Evolutionary conservation across 148 eudicot genomes (phyloP).

Genomic region (Fagopyrum esculentum): DNA sequence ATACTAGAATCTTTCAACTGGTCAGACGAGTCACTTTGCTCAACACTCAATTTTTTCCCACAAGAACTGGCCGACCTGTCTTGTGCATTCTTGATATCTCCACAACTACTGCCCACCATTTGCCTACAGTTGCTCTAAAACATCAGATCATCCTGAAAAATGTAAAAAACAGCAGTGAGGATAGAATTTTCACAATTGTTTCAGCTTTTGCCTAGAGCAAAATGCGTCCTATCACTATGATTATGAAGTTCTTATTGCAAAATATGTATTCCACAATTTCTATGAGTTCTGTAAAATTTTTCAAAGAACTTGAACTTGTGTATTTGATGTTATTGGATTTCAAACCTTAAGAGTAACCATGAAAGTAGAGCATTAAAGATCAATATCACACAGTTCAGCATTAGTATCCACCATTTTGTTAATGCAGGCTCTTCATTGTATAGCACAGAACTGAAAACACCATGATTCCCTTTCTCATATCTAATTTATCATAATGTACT

Average conservation of each 20-base stretch:
- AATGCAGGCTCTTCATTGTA: background rate
- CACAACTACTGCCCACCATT: constrained; percentile 93
- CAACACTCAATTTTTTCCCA: constrained; percentile 93
- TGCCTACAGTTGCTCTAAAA: constrained; percentile 78
- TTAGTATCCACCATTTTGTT: background rate
- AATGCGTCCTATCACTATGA: too few relatives aligned
- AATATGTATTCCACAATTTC: too few relatives aligned
- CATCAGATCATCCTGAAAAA: constrained; percentile 93
- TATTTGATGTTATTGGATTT: too few relatives aligned
- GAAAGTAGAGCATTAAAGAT: too few relatives aligned
- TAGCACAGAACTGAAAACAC: background rate
- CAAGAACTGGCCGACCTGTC: constrained; percentile 96
- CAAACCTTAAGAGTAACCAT: too few relatives aligned
- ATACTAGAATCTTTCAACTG: constrained; percentile 84
- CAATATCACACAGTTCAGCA: background rate
- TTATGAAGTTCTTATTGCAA: too few relatives aligned
- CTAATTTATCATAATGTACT: background rate
- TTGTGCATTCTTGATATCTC: constrained; percentile 97
- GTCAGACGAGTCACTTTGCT: constrained; percentile 82
- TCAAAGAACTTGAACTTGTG: too few relatives aligned
- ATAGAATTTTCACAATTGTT: background rate
- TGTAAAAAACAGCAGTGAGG: background rate
- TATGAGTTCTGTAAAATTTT: too few relatives aligned
- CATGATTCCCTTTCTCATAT: background rate
- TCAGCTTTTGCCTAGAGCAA: too few relatives aligned